These are phyloP conservation scores for Solanum habrochaites DNA, from an alignment of 257 asterid genomes.

Conservation along the genomic window DNA sequence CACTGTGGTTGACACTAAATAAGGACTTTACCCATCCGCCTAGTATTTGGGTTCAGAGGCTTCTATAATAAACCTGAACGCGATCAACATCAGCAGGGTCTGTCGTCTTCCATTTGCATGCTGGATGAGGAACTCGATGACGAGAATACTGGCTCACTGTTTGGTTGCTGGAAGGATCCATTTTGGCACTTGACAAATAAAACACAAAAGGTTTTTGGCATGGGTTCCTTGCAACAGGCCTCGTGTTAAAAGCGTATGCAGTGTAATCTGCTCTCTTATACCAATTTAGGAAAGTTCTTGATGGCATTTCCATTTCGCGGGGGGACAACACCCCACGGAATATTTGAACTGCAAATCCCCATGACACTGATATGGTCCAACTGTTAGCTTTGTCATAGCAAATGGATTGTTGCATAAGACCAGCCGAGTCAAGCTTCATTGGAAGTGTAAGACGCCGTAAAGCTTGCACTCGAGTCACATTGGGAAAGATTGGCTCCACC, in stretches of 20 bases:
- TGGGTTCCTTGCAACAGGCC: constrained; percentile 72
- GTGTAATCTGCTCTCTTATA: constrained; percentile 71
- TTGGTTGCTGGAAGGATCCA: constrained; percentile 18
- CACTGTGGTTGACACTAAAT: background rate
- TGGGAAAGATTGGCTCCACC: constrained; percentile 79
- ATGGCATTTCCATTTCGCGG: constrained; percentile 78
- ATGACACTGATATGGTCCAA: constrained; percentile 73
- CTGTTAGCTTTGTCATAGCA: constrained; percentile 46
- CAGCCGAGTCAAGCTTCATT: constrained; percentile 64
- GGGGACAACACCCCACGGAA: constrained; percentile 71
- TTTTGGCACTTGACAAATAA: constrained; percentile 36
- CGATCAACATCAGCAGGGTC: constrained; percentile 39
- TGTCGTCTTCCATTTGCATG: constrained; percentile 56
- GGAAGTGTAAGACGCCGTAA: constrained; percentile 44
- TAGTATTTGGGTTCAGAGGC: constrained; percentile 48
- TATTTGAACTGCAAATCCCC: constrained; percentile 82
- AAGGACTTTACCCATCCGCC: constrained; percentile 58
- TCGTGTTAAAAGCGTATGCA: constrained; percentile 71
- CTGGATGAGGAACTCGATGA: constrained; percentile 36
- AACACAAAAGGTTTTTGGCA: constrained; percentile 75
- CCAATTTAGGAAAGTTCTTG: constrained; percentile 89
- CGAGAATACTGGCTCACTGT: constrained; percentile 39
- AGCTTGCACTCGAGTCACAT: constrained; percentile 48
- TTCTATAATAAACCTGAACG: constrained; percentile 48
- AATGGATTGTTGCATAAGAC: constrained; percentile 77